These are phyloP conservation scores for Dentipellis fragilis DNA, from an alignment of 768 basidiomycete species.

Conservation along the genomic window DNA sequence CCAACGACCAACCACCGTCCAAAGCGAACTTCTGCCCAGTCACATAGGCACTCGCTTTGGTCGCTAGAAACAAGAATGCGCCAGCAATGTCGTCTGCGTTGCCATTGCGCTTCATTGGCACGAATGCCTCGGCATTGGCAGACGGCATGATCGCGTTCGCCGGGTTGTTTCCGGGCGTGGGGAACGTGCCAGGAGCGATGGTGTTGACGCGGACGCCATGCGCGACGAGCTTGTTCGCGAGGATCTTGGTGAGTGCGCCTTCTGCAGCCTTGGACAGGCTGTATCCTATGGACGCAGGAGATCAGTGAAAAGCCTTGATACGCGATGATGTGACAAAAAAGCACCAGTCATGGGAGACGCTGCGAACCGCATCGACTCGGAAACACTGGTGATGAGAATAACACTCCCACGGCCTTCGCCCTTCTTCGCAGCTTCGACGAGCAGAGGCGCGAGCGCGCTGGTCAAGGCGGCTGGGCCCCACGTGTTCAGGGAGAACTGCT, in stretches of 20 bases:
- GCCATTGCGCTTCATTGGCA: constrained; percentile 55
- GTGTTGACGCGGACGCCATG: too few species aligned
- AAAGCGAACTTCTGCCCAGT: constrained; percentile 63
- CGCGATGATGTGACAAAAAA: constrained; percentile 68
- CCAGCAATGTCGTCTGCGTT: constrained; percentile 61
- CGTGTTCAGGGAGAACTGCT: constrained; percentile 71
- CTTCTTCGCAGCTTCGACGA: too few species aligned
- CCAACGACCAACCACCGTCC: constrained; percentile 55
- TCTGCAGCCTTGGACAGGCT: too few species aligned
- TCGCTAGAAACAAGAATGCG: constrained; percentile 63
- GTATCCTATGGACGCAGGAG: too few species aligned
- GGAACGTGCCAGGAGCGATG: too few species aligned
- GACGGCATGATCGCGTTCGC: constrained; percentile 27
- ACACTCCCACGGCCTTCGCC: too few species aligned
- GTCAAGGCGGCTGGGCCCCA: constrained; percentile 58
- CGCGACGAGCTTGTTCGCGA: too few species aligned
- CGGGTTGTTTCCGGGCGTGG: constrained; percentile 1
- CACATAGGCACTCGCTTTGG: constrained; percentile 66
- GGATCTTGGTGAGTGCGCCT: too few species aligned
- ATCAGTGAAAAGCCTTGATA: constrained; percentile 56
- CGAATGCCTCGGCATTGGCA: constrained; percentile 18
- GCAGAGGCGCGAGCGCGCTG: constrained; percentile 63
- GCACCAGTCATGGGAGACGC: constrained; percentile 58
- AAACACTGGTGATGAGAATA: too few species aligned
- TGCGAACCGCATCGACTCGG: too few species aligned